Percentiles rank a stretch among this genome's conserved stretches.
phyloP scores from a whole-genome alignment of 2,329 filamentous ascomycete genomes.

The Cladosporium sp. region DNA sequence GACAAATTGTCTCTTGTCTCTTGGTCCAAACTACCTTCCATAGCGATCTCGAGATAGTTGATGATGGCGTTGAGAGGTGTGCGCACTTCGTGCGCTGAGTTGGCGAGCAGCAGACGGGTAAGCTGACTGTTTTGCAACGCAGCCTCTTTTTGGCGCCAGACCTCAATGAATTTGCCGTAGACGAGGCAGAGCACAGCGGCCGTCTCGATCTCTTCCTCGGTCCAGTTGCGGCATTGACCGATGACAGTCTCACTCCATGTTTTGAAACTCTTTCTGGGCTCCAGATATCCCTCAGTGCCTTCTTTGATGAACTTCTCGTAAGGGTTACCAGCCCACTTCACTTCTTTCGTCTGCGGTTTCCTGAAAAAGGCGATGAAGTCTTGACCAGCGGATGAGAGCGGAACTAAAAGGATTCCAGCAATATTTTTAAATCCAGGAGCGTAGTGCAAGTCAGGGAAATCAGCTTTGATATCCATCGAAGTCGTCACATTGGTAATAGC shows the following conservation, averaged over 20 bases:
- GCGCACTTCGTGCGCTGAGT: conserved; percentile 86
- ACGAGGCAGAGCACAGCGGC: conserved; percentile 83
- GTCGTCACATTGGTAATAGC: conserved; percentile 70
- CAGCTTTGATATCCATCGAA: conserved; percentile 68
- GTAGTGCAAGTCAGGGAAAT: conserved; percentile 80
- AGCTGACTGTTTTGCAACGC: conserved; percentile 77
- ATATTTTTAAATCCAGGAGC: conserved; percentile 73
- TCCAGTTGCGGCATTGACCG: conserved; percentile 82
- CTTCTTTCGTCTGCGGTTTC: conserved; percentile 68
- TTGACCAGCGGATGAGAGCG: conserved; percentile 66
- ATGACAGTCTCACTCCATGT: conserved; percentile 76
- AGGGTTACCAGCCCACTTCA: conserved; percentile 82
- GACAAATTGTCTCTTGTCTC: conserved; percentile 82
- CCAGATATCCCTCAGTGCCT: conserved; percentile 68
- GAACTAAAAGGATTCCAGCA: conserved; percentile 76
- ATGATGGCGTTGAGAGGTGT: conserved; percentile 91
- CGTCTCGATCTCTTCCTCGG: conserved; percentile 82
- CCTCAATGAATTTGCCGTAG: conserved; percentile 86
- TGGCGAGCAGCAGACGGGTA: conserved; percentile 73
- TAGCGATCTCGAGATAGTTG: conserved; percentile 86
- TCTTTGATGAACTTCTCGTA: conserved; percentile 73
- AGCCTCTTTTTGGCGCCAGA: conserved; percentile 87
- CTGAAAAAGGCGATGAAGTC: conserved; percentile 93
- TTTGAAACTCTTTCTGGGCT: conserved; percentile 75
- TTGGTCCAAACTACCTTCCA: conserved; percentile 73